A percentile compares a stretch with the other conserved stretches of the same genome.
phyloP scores from a whole-genome alignment of 2,329 filamentous ascomycete species.

The Alternaria alternata region DNA sequence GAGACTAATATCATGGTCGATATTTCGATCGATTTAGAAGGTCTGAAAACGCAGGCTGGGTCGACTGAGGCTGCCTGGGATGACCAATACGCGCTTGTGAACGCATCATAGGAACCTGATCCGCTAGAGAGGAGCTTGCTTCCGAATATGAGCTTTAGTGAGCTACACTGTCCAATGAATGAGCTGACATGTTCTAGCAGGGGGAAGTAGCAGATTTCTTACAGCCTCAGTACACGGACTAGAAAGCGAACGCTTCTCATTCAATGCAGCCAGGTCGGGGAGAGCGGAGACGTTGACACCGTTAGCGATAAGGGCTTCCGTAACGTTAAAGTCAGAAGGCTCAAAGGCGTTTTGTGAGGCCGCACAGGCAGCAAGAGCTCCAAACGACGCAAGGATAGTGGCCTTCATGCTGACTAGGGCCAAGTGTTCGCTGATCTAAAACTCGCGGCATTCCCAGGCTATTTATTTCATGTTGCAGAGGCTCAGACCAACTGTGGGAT shows the following conservation, averaged over 20 bases:
- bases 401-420: constrained; percentile 1
- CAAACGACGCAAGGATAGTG: background rate
- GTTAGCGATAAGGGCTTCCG: constrained; percentile 22
- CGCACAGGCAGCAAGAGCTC: background rate
- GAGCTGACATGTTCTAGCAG: background rate
- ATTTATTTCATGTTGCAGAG: background rate
- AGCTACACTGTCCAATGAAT: constrained; percentile 3
- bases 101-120: constrained; percentile 17
- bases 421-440: background rate
- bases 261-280: constrained; percentile 13
- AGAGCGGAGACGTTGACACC: constrained; percentile 21
- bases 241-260: constrained; percentile 1
- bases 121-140: constrained; percentile 15
- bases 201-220: background rate
- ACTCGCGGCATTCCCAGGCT: background rate
- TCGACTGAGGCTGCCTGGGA: constrained; percentile 19
- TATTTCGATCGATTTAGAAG: constrained; percentile 17
- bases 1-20: constrained; percentile 17
- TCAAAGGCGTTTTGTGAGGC: constrained; percentile 13
- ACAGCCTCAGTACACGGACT: constrained; percentile 23
- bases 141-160: constrained; percentile 19
- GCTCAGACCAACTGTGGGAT: background rate
- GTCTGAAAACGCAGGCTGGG: constrained; percentile 35
- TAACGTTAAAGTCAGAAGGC: constrained; percentile 19
- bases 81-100: constrained; percentile 27